These are phyloP conservation scores for Yamadazyma epiphylla DNA, from an alignment of 1,139 yeast species.

Conservation along the genomic window DNA sequence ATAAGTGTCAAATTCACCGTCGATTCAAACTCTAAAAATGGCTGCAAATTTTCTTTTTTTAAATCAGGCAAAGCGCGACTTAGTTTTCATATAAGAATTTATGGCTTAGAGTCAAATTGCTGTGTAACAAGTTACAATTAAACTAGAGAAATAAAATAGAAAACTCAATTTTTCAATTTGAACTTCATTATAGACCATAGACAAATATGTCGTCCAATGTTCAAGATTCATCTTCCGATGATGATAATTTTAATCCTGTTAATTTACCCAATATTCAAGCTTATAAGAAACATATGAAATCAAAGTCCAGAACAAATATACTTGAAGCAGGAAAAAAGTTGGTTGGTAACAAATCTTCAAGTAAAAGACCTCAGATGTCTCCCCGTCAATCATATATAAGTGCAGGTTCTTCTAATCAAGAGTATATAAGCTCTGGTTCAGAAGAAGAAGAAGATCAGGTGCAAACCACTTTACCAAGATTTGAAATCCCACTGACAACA, in stretches of 20 bases:
- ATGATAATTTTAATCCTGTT: slow-evolving; percentile 11
- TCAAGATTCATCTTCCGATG: slow-evolving; percentile 12
- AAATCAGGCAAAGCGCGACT: too few relatives aligned
- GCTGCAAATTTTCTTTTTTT: too few relatives aligned
- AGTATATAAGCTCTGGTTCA: slow-evolving; percentile 9
- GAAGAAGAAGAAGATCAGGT: slow-evolving; percentile 7
- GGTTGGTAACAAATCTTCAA: slow-evolving; percentile 16
- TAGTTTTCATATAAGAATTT: too few relatives aligned
- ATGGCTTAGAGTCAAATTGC: too few relatives aligned
- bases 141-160: too few relatives aligned
- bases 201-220: too few relatives aligned
- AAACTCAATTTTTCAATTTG: too few relatives aligned
- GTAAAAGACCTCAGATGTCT: slow-evolving; percentile 27
- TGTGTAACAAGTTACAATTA: too few relatives aligned
- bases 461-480: background rate
- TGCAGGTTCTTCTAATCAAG: slow-evolving; percentile 22
- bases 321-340: slow-evolving; percentile 33
- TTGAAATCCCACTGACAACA: background rate
- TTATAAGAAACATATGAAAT: slow-evolving; percentile 8
- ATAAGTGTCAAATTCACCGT: too few relatives aligned
- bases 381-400: slow-evolving; percentile 24
- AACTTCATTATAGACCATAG: too few relatives aligned
- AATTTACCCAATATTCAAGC: slow-evolving; percentile 11
- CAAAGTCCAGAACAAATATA: slow-evolving; percentile 7
- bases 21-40: too few relatives aligned